These are phyloP conservation scores for Pachyrhizus erosus DNA, from an alignment of 306 rosid species.

Conservation along the genomic window DNA sequence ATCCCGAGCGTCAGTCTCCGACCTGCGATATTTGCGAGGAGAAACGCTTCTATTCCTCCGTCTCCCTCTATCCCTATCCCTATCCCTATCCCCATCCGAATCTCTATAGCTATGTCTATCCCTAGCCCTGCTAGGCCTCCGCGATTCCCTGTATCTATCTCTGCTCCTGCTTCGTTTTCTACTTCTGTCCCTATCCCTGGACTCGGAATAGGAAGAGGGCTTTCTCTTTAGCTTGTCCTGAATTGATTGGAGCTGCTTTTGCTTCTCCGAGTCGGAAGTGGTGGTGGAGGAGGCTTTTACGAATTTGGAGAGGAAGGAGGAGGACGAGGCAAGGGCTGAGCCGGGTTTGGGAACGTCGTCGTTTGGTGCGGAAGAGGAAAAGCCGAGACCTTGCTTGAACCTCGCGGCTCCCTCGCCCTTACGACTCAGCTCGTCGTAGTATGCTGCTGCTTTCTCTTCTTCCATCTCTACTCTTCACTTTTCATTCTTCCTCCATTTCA, in stretches of 20 bases:
- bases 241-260: constrained; percentile 65
- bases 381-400: constrained; percentile 92
- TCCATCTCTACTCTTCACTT: constrained; percentile 58
- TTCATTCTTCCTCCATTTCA: not conserved
- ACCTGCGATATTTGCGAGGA: constrained; percentile 47
- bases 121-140: constrained; percentile 65
- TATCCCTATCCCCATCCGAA: constrained; percentile 39
- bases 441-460: constrained; percentile 92
- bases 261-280: constrained; percentile 56
- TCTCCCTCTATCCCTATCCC: constrained; percentile 38
- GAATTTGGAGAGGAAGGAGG: constrained; percentile 80
- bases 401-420: constrained; percentile 90
- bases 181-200: constrained; percentile 20
- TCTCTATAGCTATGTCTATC: constrained; percentile 56
- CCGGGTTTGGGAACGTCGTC: constrained; percentile 59
- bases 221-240: constrained; percentile 80
- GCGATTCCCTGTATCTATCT: constrained; percentile 40
- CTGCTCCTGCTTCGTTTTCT: constrained; percentile 47
- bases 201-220: constrained; percentile 44
- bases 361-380: constrained; percentile 52
- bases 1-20: constrained; percentile 38
- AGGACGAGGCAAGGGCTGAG: constrained; percentile 55
- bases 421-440: constrained; percentile 84
- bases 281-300: constrained; percentile 79
- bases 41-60: constrained; percentile 55